phyloP scores from a whole-genome alignment of 2,329 filamentous ascomycete genomes.

The Venturia nashicola region DNA sequence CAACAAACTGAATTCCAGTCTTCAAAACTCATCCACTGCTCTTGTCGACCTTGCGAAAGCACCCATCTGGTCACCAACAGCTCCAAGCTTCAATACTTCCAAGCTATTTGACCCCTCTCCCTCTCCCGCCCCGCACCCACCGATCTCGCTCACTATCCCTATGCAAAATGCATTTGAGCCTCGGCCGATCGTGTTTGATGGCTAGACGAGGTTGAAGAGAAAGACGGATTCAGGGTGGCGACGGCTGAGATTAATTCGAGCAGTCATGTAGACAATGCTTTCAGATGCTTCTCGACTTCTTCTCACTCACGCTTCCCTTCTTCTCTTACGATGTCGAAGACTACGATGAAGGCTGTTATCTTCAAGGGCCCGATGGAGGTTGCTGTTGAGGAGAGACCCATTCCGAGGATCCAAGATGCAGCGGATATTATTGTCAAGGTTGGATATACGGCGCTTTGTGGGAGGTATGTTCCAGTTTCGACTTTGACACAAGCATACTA shows the following conservation, averaged over 20 bases:
- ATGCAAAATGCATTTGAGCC: not conserved
- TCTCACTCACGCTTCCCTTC: not conserved
- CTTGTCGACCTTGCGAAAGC: not conserved
- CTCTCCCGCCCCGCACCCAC: not conserved
- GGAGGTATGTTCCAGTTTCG: constrained; percentile 47
- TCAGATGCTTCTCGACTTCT: not conserved
- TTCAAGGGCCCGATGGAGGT: constrained; percentile 71
- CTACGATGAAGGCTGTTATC: constrained; percentile 76
- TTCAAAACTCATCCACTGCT: not conserved
- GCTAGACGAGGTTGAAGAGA: not conserved
- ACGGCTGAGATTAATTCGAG: not conserved
- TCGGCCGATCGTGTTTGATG: not conserved
- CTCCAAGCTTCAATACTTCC: not conserved
- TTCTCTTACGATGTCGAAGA: constrained; percentile 9
- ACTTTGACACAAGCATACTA: no score
- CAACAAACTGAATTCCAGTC: not conserved
- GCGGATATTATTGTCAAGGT: constrained; percentile 77
- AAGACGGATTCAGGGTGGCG: not conserved
- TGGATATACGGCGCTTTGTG: constrained; percentile 71
- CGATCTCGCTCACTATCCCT: not conserved
- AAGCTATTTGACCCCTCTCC: not conserved
- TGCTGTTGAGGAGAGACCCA: constrained; percentile 64
- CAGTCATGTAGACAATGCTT: not conserved
- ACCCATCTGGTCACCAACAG: not conserved
- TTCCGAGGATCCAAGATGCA: constrained; percentile 59